Conservation (phyloP, 2,329 filamentous ascomycete species). For the Monilinia aucupariae region DNA sequence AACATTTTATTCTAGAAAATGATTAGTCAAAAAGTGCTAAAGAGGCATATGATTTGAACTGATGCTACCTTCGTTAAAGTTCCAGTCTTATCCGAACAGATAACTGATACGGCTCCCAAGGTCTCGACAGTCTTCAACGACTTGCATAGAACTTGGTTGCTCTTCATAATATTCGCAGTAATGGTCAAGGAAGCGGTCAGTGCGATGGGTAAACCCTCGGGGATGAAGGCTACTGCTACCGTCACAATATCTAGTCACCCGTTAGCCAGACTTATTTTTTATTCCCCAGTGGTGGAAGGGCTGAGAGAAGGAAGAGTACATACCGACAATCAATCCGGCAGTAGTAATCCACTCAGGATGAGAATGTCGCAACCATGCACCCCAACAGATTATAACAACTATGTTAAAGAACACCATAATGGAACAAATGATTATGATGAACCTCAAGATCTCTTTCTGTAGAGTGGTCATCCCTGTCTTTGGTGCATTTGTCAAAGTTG, state of each 20-base stretch:
- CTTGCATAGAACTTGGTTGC: slow-evolving; percentile 72
- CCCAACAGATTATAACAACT: slow-evolving; percentile 63
- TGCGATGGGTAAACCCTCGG: slow-evolving; percentile 65
- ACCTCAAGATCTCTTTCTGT: slow-evolving; percentile 66
- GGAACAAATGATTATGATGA: slow-evolving; percentile 62
- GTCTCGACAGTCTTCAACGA: slow-evolving; percentile 73
- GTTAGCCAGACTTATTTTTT: background rate
- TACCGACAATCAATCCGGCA: slow-evolving; percentile 59
- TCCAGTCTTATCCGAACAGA: slow-evolving; percentile 74
- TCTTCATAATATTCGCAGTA: slow-evolving; percentile 67
- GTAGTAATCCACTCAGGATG: slow-evolving; percentile 68
- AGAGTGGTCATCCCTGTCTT: slow-evolving; percentile 62
- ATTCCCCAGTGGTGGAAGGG: background rate
- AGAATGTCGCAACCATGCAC: slow-evolving; percentile 57
- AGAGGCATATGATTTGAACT: background rate
- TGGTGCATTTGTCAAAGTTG: slow-evolving; percentile 62
- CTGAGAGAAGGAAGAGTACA: slow-evolving; percentile 51
- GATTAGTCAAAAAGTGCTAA: slow-evolving; percentile 5
- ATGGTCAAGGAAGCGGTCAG: slow-evolving; percentile 67
- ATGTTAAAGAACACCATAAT: slow-evolving; percentile 62
- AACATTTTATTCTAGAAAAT: slow-evolving; percentile 58
- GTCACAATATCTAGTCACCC: slow-evolving; percentile 9
- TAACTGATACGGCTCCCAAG: slow-evolving; percentile 63
- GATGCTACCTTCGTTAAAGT: slow-evolving; percentile 47
- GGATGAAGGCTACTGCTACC: slow-evolving; percentile 62